Percentiles rank a stretch among this genome's conserved stretches.
These are phyloP conservation scores for Pseudogymnoascus sp. DNA, from an alignment of 2,329 filamentous ascomycete species.

Conservation along the genomic window DNA sequence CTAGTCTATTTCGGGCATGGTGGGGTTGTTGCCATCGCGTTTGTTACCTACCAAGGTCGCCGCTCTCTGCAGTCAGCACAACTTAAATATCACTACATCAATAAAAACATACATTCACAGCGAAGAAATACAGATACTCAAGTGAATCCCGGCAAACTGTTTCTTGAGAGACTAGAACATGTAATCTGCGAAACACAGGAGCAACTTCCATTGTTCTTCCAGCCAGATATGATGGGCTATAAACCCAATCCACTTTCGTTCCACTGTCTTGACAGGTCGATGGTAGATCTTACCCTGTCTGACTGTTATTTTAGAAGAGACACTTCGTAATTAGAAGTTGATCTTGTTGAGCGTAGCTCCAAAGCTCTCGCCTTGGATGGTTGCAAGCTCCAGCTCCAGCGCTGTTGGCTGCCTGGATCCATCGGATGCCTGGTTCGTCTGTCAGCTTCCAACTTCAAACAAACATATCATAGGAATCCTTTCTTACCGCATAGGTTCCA, in stretches of 20 bases:
- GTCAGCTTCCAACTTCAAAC: conserved; percentile 8
- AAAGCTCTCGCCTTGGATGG: conserved; percentile 77
- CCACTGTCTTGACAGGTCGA: neutral
- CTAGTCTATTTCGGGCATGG: neutral
- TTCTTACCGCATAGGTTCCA: conserved; percentile 71
- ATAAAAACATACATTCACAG: neutral
- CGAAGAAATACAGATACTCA: neutral
- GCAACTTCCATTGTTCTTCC: neutral
- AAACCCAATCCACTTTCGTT: neutral
- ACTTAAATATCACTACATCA: neutral
- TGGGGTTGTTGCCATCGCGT: neutral
- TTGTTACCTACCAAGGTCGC: neutral
- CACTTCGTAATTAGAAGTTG: conserved; percentile 35
- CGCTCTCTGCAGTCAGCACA: neutral
- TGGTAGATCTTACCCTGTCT: neutral
- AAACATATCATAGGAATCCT: neutral
- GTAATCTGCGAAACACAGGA: neutral
- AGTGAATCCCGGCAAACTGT: neutral
- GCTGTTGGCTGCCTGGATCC: conserved; percentile 74
- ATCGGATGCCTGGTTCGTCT: conserved; percentile 46
- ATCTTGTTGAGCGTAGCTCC: conserved; percentile 69
- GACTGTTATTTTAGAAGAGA: neutral
- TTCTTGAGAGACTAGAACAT: neutral
- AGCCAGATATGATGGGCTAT: neutral
- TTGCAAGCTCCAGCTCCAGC: conserved; percentile 73